phyloP scores from a whole-genome alignment of 2,329 filamentous ascomycete genomes.

The Fusarium austroafricanum region DNA sequence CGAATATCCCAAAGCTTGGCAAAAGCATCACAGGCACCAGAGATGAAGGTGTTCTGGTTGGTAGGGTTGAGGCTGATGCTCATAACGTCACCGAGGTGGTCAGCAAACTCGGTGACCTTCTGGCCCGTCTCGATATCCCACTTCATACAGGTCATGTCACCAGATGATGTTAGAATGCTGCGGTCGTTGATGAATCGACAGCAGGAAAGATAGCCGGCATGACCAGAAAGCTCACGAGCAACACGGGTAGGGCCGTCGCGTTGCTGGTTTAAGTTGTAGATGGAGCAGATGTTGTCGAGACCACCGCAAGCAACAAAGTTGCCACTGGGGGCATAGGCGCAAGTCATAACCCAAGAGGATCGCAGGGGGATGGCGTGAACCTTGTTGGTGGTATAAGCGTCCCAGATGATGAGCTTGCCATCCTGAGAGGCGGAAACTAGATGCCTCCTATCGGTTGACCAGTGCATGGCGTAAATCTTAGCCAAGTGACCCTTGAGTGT shows the following conservation, averaged over 20 bases:
- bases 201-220: slow-evolving; percentile 97
- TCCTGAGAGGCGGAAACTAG: slow-evolving; percentile 98
- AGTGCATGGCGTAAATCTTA: slow-evolving; percentile 99
- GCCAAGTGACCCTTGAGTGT: slow-evolving; percentile 97
- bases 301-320: slow-evolving; percentile 99
- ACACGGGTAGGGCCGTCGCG: slow-evolving; percentile 97
- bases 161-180: slow-evolving; percentile 96
- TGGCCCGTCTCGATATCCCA: slow-evolving; percentile 99
- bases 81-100: slow-evolving; percentile 99
- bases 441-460: slow-evolving; percentile 97
- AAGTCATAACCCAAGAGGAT: slow-evolving; percentile 99
- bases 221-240: slow-evolving; percentile 93
- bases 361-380: slow-evolving; percentile 97
- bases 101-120: slow-evolving; percentile 97
- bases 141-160: slow-evolving; percentile 99
- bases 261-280: slow-evolving; percentile 96
- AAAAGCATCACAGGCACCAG: slow-evolving; percentile 98
- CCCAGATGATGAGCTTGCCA: slow-evolving; percentile 99
- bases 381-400: slow-evolving; percentile 99
- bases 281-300: slow-evolving; percentile 99
- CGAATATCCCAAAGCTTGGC: slow-evolving; percentile 99
- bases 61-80: slow-evolving; percentile 99
- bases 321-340: slow-evolving; percentile 96
- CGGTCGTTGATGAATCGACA: slow-evolving; percentile 99
- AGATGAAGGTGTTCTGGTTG: slow-evolving; percentile 99